These are phyloP conservation scores for Entomophthora muscae DNA, from an alignment of 371 early-diverging fungal species.

Conservation along the genomic window DNA sequence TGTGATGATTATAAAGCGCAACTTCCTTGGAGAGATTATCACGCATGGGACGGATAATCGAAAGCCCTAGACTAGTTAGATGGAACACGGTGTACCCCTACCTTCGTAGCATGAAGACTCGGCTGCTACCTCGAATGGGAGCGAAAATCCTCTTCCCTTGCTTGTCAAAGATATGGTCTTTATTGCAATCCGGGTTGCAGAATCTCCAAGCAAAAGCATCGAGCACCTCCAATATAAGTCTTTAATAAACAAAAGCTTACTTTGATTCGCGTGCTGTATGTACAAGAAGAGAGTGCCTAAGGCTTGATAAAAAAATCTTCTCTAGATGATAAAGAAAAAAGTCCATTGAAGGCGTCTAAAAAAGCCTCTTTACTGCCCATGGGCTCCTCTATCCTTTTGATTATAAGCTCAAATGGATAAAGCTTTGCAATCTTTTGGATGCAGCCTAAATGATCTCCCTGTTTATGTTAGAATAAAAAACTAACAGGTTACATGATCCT, in stretches of 20 bases:
- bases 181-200: slow-evolving; percentile 59
- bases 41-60: slow-evolving; percentile 58
- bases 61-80: slow-evolving; percentile 20
- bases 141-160: slow-evolving; percentile 68
- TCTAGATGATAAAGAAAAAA: background rate
- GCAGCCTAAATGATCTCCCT: background rate
- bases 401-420: background rate
- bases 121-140: slow-evolving; percentile 55
- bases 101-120: slow-evolving; percentile 27
- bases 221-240: slow-evolving; percentile 25
- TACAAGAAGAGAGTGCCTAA: background rate
- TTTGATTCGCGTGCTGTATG: background rate
- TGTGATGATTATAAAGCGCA: slow-evolving; percentile 43
- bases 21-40: slow-evolving; percentile 67
- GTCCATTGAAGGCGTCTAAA: background rate
- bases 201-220: slow-evolving; percentile 55
- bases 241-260: background rate
- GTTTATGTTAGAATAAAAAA: background rate
- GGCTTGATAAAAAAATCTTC: background rate
- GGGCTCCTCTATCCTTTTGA: background rate
- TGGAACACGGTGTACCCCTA: slow-evolving; percentile 4
- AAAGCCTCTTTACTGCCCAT: background rate
- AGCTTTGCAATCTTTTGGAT: background rate
- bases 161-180: slow-evolving; percentile 57
- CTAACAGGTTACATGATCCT: background rate